phyloP scores from a whole-genome alignment of 1,284 basidiomycete genomes.

The Malassezia equina region DNA sequence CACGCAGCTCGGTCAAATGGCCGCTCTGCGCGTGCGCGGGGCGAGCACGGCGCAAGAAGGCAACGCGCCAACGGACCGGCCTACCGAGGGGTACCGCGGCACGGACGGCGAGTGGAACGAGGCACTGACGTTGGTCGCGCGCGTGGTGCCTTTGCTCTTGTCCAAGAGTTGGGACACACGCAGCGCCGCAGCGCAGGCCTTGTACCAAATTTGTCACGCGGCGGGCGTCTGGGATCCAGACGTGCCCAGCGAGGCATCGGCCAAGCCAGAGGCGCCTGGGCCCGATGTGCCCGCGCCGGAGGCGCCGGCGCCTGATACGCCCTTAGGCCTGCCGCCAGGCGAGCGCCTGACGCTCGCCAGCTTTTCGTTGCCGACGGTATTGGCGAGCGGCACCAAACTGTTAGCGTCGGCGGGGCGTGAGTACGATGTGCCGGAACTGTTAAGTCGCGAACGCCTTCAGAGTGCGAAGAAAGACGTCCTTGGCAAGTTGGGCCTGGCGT shows the following conservation, averaged over 20 bases:
- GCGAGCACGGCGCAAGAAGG: conserved; percentile 22
- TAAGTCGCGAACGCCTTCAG: conserved; percentile 59
- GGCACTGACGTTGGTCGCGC: conserved; percentile 33
- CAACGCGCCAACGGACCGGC: conserved; percentile 20
- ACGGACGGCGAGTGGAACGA: conserved; percentile 64
- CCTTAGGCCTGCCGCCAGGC: not conserved
- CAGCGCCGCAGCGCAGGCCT: conserved; percentile 68
- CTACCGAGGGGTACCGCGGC: conserved; percentile 31
- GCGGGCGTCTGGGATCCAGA: conserved; percentile 63
- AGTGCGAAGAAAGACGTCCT: conserved; percentile 64
- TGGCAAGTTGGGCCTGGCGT: conserved; percentile 54
- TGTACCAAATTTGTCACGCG: conserved; percentile 72
- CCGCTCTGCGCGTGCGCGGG: conserved; percentile 53
- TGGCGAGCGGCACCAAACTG: conserved; percentile 64
- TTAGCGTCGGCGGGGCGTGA: conserved; percentile 79
- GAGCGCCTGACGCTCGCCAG: conserved; percentile 21
- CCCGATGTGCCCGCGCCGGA: conserved; percentile 7
- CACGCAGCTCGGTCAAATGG: conserved; percentile 80
- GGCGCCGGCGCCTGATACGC: not conserved
- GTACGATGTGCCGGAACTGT: conserved; percentile 52
- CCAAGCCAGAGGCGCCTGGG: conserved; percentile 16
- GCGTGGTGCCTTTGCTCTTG: conserved; percentile 78
- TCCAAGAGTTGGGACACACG: conserved; percentile 79
- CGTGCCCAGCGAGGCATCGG: not conserved
- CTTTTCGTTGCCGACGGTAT: conserved; percentile 61